Conservation (phyloP, 1,284 basidiomycete species). For the Anthracocystis walkeri region DNA sequence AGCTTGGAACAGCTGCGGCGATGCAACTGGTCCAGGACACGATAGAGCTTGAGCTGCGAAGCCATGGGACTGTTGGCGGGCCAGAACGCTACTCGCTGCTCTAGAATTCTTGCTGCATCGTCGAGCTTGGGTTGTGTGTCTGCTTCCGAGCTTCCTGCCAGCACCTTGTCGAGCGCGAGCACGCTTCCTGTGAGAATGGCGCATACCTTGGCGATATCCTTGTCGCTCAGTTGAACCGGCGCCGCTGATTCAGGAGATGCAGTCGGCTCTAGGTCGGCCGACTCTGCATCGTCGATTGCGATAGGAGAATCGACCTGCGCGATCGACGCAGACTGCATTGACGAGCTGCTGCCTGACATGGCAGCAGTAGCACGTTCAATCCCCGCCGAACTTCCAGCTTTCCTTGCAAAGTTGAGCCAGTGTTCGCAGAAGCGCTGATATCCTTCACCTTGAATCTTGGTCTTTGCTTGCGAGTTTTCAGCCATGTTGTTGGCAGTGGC, state of each 20-base stretch:
- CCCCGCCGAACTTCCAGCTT: slow-evolving; percentile 33
- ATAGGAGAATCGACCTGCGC: background rate
- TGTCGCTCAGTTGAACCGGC: slow-evolving; percentile 10
- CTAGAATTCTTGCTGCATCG: slow-evolving; percentile 16
- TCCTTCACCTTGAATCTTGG: slow-evolving; percentile 29
- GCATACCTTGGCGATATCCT: slow-evolving; percentile 24
- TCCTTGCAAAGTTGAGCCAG: slow-evolving; percentile 49
- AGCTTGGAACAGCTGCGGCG: slow-evolving; percentile 44
- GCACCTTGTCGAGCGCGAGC: slow-evolving; percentile 39
- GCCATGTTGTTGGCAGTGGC: slow-evolving; percentile 26
- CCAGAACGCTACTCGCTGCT: slow-evolving; percentile 21
- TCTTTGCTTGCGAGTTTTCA: slow-evolving; percentile 13
- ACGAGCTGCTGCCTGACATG: slow-evolving; percentile 8
- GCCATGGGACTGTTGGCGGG: slow-evolving; percentile 20
- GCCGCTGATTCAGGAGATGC: background rate
- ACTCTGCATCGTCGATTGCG: background rate
- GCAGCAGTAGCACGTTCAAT: slow-evolving; percentile 39
- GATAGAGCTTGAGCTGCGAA: slow-evolving; percentile 45
- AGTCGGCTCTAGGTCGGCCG: background rate
- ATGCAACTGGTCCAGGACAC: slow-evolving; percentile 46
- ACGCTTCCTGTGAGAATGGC: slow-evolving; percentile 35
- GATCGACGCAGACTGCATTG: background rate
- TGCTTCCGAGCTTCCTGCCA: slow-evolving; percentile 21
- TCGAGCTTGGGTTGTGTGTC: slow-evolving; percentile 33
- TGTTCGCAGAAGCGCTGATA: slow-evolving; percentile 50